Evolutionary conservation across 495 filamentous ascomycete species (phyloP).

Genomic region (Aspergillus incahuasiensis): DNA sequence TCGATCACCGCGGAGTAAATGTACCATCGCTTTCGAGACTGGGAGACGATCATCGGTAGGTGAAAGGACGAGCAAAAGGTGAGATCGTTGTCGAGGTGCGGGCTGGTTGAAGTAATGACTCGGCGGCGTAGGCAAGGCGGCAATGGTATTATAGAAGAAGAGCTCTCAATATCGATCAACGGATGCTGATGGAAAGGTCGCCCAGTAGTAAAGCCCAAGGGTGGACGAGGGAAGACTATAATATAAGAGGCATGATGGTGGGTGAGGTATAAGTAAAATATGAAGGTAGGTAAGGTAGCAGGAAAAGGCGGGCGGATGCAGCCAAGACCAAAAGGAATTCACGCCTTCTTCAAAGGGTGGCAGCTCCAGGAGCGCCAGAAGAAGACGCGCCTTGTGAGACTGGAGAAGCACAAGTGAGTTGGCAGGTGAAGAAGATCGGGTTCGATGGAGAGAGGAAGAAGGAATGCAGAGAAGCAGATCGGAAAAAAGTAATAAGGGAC

Average conservation of each 20-base stretch:
- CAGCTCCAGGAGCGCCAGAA: conserved; percentile 33
- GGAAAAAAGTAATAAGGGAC: conserved; percentile 22
- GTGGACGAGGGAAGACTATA: conserved; percentile 40
- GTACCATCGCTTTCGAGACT: conserved; percentile 32
- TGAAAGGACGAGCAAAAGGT: not conserved
- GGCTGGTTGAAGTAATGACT: conserved; percentile 7
- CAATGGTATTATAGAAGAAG: conserved; percentile 11
- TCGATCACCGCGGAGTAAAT: conserved; percentile 36
- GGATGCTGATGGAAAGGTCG: conserved; percentile 29
- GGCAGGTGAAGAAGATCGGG: conserved; percentile 18
- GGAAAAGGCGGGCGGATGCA: conserved; percentile 23
- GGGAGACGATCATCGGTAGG: conserved; percentile 11
- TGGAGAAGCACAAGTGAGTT: conserved; percentile 21
- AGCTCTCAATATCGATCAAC: conserved; percentile 34
- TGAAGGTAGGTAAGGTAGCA: conserved; percentile 10
- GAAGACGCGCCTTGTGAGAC: conserved; percentile 29
- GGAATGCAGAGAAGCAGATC: conserved; percentile 23
- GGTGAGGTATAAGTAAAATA: conserved; percentile 8
- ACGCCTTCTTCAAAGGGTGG: conserved; percentile 31
- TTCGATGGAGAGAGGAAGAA: conserved; percentile 20
- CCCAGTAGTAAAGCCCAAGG: conserved; percentile 27
- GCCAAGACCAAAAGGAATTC: conserved; percentile 24
- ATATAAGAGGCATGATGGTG: conserved; percentile 42
- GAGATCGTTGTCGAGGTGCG: not conserved
- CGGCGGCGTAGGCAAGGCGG: conserved; percentile 8